A percentile compares a stretch with the other conserved stretches of the same genome.
Evolutionary conservation across 441 rosid species (phyloP).

Genomic region (Jatropha podagrica): DNA sequence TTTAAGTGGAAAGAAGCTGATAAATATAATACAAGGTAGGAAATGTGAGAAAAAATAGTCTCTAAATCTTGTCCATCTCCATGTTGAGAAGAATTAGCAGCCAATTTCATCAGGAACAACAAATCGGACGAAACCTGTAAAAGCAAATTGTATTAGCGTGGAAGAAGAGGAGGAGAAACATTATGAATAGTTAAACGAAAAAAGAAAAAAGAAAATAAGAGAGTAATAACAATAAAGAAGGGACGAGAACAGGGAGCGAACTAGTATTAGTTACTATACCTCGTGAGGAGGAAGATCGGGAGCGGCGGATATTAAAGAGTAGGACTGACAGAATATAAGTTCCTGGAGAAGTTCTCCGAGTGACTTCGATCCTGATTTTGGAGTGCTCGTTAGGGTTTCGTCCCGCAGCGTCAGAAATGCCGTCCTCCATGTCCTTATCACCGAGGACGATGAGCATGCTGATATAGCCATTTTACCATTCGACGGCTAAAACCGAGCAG

Average conservation of each 20-base stretch:
- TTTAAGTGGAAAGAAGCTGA: background rate
- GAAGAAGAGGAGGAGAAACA: background rate
- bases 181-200: no score
- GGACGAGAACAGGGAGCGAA: background rate
- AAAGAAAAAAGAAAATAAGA: no score
- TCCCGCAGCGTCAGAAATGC: slow-evolving; percentile 77
- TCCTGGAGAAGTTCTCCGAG: slow-evolving; percentile 46
- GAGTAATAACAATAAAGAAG: no score
- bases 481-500: background rate
- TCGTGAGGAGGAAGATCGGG: slow-evolving; percentile 68
- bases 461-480: slow-evolving; percentile 22
- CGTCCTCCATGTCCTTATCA: slow-evolving; percentile 68
- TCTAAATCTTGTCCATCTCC: slow-evolving; percentile 25
- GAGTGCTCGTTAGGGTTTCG: slow-evolving; percentile 56
- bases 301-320: slow-evolving; percentile 54
- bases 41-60: slow-evolving; percentile 33
- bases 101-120: slow-evolving; percentile 55
- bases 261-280: slow-evolving; percentile 27
- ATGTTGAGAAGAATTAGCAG: slow-evolving; percentile 36
- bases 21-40: slow-evolving; percentile 37
- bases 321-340: slow-evolving; percentile 59
- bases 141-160: background rate
- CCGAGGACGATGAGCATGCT: slow-evolving; percentile 31
- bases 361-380: slow-evolving; percentile 33
- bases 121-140: slow-evolving; percentile 49